Evolutionary conservation across 2,329 filamentous ascomycete species (phyloP).

Genomic region (Myotisia sp.): DNA sequence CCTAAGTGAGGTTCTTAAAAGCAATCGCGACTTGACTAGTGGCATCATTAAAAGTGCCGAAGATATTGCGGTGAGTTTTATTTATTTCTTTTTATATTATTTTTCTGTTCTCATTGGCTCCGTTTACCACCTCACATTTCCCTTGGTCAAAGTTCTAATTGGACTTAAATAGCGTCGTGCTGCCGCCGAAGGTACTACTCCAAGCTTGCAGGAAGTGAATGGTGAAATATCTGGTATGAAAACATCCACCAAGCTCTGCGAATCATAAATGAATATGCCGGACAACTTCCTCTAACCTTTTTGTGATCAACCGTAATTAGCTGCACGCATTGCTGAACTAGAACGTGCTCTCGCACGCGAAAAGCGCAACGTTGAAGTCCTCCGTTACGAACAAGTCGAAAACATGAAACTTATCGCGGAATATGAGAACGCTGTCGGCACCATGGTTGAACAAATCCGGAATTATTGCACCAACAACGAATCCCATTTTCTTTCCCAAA

Average conservation of each 20-base stretch:
- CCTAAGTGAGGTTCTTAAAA: conserved; percentile 35
- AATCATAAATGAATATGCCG: background rate
- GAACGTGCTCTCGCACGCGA: conserved; percentile 35
- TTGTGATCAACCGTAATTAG: too few relatives aligned
- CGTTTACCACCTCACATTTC: background rate
- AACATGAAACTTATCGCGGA: conserved; percentile 35
- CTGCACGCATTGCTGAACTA: conserved; percentile 35
- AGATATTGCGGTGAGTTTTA: conserved; percentile 32
- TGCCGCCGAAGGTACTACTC: conserved; percentile 25
- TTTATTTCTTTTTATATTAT: background rate
- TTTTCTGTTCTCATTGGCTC: conserved; percentile 8
- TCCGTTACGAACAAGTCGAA: conserved; percentile 34
- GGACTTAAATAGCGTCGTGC: conserved; percentile 27
- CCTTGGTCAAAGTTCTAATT: conserved; percentile 1
- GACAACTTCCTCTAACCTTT: background rate
- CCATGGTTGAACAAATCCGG: conserved; percentile 37
- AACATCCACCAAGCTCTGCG: background rate
- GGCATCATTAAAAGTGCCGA: conserved; percentile 37
- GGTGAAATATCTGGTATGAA: conserved; percentile 29
- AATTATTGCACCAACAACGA: conserved; percentile 38
- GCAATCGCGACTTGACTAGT: conserved; percentile 37
- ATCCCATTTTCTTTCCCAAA: conserved; percentile 33
- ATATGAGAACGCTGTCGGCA: conserved; percentile 34
- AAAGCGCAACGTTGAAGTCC: conserved; percentile 28
- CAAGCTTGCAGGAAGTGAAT: conserved; percentile 30